phyloP scores from a whole-genome alignment of 2,329 filamentous ascomycete species.

The Venturia effusa region DNA sequence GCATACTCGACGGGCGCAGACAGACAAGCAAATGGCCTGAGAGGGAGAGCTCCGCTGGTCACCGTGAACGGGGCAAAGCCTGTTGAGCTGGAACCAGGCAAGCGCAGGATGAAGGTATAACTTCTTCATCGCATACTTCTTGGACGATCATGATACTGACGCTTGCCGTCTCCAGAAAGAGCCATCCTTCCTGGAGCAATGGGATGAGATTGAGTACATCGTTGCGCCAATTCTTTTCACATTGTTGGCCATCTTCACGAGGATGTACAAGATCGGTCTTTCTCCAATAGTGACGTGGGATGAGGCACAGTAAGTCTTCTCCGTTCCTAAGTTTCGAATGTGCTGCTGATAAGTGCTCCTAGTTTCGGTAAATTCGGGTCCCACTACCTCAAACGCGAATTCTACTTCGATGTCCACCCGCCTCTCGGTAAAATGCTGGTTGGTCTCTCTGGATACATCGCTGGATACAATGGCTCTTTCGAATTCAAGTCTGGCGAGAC shows the following conservation, averaged over 20 bases:
- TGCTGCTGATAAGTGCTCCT: slow-evolving; percentile 17
- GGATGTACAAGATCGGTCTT: slow-evolving; percentile 56
- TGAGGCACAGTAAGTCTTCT: slow-evolving; percentile 55
- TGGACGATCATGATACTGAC: not conserved
- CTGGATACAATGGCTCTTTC: slow-evolving; percentile 97
- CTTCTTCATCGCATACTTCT: not conserved
- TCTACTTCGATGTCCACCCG: slow-evolving; percentile 97
- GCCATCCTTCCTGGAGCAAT: slow-evolving; percentile 49
- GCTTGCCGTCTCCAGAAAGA: slow-evolving; percentile 17
- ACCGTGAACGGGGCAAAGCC: slow-evolving; percentile 22
- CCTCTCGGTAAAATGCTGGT: slow-evolving; percentile 98
- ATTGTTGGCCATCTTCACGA: slow-evolving; percentile 52
- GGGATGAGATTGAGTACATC: slow-evolving; percentile 52
- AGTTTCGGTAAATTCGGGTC: slow-evolving; percentile 97
- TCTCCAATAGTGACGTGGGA: slow-evolving; percentile 68
- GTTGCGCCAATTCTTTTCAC: slow-evolving; percentile 55
- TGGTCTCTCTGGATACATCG: slow-evolving; percentile 87
- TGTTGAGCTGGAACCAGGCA: slow-evolving; percentile 28
- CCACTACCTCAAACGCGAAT: slow-evolving; percentile 97
- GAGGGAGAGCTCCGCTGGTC: slow-evolving; percentile 32
- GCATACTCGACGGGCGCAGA: slow-evolving; percentile 27
- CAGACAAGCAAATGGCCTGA: slow-evolving; percentile 31
- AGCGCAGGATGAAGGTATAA: slow-evolving; percentile 37
- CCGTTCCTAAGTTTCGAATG: not conserved
- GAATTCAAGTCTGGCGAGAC: slow-evolving; percentile 98